Conservation (phyloP, 2,329 filamentous ascomycete genomes). For the Aspergillus ruber region DNA sequence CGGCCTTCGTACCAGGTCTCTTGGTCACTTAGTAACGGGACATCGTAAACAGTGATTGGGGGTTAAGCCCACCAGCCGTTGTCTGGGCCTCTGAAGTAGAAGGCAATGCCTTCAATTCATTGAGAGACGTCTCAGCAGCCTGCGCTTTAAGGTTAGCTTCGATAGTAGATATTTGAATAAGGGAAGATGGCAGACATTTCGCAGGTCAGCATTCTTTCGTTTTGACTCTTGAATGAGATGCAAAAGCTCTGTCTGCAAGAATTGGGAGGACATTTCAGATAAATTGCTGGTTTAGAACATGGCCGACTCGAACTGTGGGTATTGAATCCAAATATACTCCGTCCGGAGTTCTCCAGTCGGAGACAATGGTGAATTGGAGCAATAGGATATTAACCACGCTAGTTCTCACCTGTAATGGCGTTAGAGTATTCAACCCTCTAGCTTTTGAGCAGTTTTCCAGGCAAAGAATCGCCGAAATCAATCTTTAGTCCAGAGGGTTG, state of each 20-base stretch:
- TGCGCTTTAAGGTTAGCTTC: constrained; percentile 34
- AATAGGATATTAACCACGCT: background rate
- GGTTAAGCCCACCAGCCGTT: constrained; percentile 53
- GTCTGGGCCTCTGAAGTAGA: constrained; percentile 70
- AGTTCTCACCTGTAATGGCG: background rate
- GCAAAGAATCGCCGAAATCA: background rate
- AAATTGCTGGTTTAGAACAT: constrained; percentile 23
- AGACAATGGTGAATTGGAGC: background rate
- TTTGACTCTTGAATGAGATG: constrained; percentile 95
- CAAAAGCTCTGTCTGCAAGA: constrained; percentile 78
- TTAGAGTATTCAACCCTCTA: background rate
- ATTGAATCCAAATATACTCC: background rate
- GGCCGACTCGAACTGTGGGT: constrained; percentile 10
- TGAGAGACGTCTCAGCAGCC: constrained; percentile 89
- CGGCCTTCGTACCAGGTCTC: constrained; percentile 74
- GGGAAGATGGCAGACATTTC: constrained; percentile 48
- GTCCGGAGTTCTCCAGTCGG: background rate
- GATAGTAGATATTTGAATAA: constrained; percentile 9
- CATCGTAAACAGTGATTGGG: constrained; percentile 1
- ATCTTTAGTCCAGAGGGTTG: constrained; percentile 2
- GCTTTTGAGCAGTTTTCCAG: background rate
- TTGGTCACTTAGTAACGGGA: constrained; percentile 20
- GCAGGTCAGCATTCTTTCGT: constrained; percentile 83
- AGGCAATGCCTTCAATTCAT: constrained; percentile 73
- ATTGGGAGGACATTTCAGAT: constrained; percentile 76